Conservation (phyloP, 805 yeast genomes). For the Saturnispora ahearnii region DNA sequence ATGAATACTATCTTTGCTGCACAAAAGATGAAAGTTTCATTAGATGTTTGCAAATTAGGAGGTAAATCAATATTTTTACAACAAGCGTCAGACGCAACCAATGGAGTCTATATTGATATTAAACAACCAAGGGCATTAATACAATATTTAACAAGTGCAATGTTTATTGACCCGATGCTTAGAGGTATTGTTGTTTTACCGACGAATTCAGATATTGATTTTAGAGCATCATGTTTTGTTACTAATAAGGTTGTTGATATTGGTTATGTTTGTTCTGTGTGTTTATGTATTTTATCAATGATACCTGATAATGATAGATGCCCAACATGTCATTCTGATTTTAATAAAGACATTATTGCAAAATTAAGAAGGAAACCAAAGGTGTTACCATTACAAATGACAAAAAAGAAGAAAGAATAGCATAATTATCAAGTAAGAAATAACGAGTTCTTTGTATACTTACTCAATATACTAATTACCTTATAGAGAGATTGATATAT, state of each 20-base stretch:
- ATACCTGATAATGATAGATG: slow-evolving; percentile 63
- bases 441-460: no score
- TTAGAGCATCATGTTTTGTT: slow-evolving; percentile 87
- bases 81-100: slow-evolving; percentile 92
- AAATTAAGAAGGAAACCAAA: slow-evolving; percentile 52
- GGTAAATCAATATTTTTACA: slow-evolving; percentile 73
- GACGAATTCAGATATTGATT: slow-evolving; percentile 78
- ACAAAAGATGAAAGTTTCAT: slow-evolving; percentile 80
- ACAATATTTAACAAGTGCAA: slow-evolving; percentile 75
- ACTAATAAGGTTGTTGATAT: slow-evolving; percentile 87
- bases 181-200: slow-evolving; percentile 74
- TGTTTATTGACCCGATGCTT: slow-evolving; percentile 77
- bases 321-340: slow-evolving; percentile 78
- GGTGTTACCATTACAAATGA: slow-evolving; percentile 25
- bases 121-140: slow-evolving; percentile 66
- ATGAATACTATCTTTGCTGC: slow-evolving; percentile 97
- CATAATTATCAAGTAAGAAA: no score
- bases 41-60: slow-evolving; percentile 82
- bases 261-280: slow-evolving; percentile 92
- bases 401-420: slow-evolving; percentile 16
- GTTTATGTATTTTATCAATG: slow-evolving; percentile 69
- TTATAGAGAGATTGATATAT: no score
- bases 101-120: slow-evolving; percentile 74
- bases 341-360: slow-evolving; percentile 54
- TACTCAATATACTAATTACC: no score